Evolutionary conservation across 2,329 filamentous ascomycete species (phyloP), one percentile per base, ranked within the genome.

Genomic region (Fusarium xylarioides): DNA sequence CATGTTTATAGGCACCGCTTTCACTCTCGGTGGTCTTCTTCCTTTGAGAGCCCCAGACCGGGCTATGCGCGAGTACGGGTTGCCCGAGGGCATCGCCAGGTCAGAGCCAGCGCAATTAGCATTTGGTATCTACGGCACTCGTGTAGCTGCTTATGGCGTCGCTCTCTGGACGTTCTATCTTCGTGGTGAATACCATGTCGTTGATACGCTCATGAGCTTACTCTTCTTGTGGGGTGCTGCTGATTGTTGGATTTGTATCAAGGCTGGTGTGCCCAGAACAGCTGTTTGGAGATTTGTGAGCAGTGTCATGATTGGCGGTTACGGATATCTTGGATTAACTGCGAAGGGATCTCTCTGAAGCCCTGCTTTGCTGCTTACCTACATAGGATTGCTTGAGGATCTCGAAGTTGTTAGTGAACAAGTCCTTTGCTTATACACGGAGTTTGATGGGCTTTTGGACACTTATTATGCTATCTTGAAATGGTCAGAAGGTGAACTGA

Each of bases 11-110:
- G 80, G 78, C 26, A 79, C 77, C 26, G 68, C 76, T 14, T 76
- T 77, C 23, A 80, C 77, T 8, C 71, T 82, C 52, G 80, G 80
- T 28, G 80, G 80, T 18, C 67, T 81, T 38, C 74, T 81, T 11
- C 81, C 81, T 19, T 71, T 83, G 40, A 80, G 75, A 71, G 78
- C 79, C 57, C 74, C 80, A 5, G 58, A 74, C 28, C 75, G 70
- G 32, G 80, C 80, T 18, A 82, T 83, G 43, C 69, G 73, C 30
- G 79, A 80, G 63, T 80, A 79, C 65, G 80, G 80, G 16, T 71
- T 83, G 3, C 80, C 81, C 3, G 66, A 73, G 10, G 80, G 76
- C 16, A 77, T 82, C 50, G 76, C 74, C 61, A 55, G 34, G 8
- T 82, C 80, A 19, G 74, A 75, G 56, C 67, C 75, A 61, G 81